phyloP scores from a whole-genome alignment of 805 yeast species.

The Candida koratica region DNA sequence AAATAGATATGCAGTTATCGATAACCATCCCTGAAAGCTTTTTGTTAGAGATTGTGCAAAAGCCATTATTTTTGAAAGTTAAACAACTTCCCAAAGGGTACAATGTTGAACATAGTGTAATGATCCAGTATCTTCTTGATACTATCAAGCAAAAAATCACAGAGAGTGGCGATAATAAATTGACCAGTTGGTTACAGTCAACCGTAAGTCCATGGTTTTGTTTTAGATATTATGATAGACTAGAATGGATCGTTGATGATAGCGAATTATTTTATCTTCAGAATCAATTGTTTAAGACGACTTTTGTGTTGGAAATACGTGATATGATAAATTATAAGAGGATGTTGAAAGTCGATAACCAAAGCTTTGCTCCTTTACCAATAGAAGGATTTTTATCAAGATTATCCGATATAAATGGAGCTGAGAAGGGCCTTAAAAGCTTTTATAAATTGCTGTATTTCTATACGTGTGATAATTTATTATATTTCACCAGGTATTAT shows the following conservation, averaged over 20 bases:
- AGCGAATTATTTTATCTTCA: constrained; percentile 27
- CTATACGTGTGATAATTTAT: constrained; percentile 55
- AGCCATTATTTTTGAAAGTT: constrained; percentile 1
- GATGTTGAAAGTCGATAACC: constrained; percentile 14
- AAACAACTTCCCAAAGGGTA: constrained; percentile 21
- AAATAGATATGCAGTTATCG: constrained; percentile 40
- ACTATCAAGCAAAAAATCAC: constrained; percentile 32
- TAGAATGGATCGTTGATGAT: constrained; percentile 47
- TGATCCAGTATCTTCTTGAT: constrained; percentile 38
- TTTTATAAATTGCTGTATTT: constrained; percentile 59
- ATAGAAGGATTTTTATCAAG: constrained; percentile 77
- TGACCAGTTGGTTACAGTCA: constrained; percentile 19
- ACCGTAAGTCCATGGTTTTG: constrained; percentile 44
- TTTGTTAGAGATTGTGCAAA: constrained; percentile 16
- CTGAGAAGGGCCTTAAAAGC: constrained; percentile 27
- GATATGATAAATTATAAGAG: constrained; percentile 39
- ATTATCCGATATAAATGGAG: constrained; percentile 50
- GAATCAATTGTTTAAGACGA: constrained; percentile 33
- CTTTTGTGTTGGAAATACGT: constrained; percentile 57
- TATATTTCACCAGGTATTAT: constrained; percentile 54
- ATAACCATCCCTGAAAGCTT: constrained; percentile 45
- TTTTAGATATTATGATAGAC: constrained; percentile 65
- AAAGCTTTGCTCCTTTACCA: constrained; percentile 47
- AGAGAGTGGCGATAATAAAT: background rate
- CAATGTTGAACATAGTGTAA: constrained; percentile 18